Evolutionary conservation across 768 basidiomycete genomes (phyloP).

Genomic region (Boletus rubroflammeus): DNA sequence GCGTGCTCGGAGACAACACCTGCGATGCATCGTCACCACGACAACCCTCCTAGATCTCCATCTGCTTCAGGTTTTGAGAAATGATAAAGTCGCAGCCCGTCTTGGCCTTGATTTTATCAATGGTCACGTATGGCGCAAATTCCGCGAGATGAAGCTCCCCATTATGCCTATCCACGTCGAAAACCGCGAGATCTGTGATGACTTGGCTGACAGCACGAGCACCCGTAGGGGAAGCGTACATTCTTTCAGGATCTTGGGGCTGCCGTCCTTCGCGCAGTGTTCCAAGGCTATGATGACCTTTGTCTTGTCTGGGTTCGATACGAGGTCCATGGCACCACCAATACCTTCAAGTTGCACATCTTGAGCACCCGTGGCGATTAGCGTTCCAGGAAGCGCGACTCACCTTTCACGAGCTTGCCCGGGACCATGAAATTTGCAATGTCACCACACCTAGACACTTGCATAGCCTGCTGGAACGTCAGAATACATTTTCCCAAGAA

Average conservation of each 20-base stretch:
- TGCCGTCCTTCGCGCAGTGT: conserved; percentile 83
- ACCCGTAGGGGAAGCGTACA: conserved; percentile 86
- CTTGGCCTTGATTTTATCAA: conserved; percentile 80
- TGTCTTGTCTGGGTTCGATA: conserved; percentile 91
- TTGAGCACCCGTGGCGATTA: conserved; percentile 34
- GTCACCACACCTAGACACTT: conserved; percentile 86
- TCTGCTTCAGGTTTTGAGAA: conserved; percentile 45
- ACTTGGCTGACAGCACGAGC: conserved; percentile 83
- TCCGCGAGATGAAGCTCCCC: conserved; percentile 73
- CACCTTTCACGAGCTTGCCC: conserved; percentile 82
- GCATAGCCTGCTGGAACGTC: conserved; percentile 67
- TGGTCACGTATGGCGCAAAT: conserved; percentile 68
- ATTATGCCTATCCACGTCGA: conserved; percentile 72
- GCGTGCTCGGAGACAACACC: neutral
- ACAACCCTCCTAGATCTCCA: conserved; percentile 30
- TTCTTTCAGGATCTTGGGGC: conserved; percentile 76
- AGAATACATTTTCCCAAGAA: conserved; percentile 21
- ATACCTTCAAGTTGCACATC: conserved; percentile 54
- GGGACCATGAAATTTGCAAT: conserved; percentile 98
- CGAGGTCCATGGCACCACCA: conserved; percentile 93
- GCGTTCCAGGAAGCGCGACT: neutral
- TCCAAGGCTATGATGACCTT: conserved; percentile 88
- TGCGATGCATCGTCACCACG: conserved; percentile 2
- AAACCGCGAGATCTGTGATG: conserved; percentile 87
- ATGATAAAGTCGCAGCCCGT: conserved; percentile 77